Evolutionary conservation across 2,329 filamentous ascomycete species (phyloP), one percentile per base, ranked within the genome.

Genomic region (Fusarium papillatum): DNA sequence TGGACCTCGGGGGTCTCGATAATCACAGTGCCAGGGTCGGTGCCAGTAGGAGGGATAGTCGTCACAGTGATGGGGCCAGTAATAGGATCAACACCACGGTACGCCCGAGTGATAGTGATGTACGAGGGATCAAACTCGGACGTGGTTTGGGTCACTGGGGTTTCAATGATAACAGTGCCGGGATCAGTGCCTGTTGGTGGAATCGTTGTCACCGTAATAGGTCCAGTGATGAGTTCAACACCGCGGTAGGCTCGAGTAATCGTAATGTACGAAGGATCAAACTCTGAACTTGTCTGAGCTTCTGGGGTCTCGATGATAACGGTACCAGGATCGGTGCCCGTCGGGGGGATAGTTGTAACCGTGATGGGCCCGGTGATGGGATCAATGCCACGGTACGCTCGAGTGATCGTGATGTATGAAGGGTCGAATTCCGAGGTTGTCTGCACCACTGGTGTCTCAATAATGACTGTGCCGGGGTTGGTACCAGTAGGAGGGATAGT

Each of bases 231-330:
- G 7, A 19, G 24, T 1, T 31, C 63, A 14, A 50, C 17, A 3
- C 46, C 46, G 7, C 48, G 29, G 7, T 65, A 55, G 11, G 63
- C 16, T 17, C 48, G 38, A 29, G 31, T 55, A 14, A 65, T 48
- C 3, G 63, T 65, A 7, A 50, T 48, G 29, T 50, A 65, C 7
- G 61, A 63, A 8, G 61, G 61, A 5, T 53, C 43, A 16, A 48
- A 48, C 14, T 24, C 43, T 2, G 43, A 17, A 5, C 22, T 48
- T 5, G 46, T 48, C 46, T 48, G 46, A 8, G 46, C 46, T 9
- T 11, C 48, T 7, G 48, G 48, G 10, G 72, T 75, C 41, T 75
- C 65, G 16, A 67, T 53, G 8, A 67, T 67, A 5, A 67, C 31
- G 2, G 65, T 67, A 10, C 65, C 57, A 4, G 65, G 65, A 16